Evolutionary conservation across 2,329 filamentous ascomycete genomes (phyloP).

Genomic region (Cladosporium austrohemisphaericum): DNA sequence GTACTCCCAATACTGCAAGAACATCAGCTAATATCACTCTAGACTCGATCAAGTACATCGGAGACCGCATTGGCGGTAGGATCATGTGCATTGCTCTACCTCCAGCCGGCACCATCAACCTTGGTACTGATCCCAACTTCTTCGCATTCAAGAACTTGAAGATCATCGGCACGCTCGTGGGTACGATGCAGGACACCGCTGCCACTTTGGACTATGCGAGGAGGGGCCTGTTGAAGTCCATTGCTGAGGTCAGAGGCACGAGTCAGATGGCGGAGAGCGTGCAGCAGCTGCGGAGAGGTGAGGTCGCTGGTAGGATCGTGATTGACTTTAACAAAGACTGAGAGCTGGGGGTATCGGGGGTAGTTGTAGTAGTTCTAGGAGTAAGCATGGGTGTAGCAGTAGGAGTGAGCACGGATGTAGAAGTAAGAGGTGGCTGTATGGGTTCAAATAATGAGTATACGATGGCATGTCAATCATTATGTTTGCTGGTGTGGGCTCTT

Average conservation of each 20-base stretch:
- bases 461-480: no score
- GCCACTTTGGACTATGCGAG: conserved; percentile 47
- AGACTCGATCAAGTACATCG: conserved; percentile 43
- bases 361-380: not conserved
- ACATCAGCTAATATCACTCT: conserved; percentile 30
- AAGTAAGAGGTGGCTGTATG: no score
- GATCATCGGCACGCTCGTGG: conserved; percentile 41
- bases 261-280: conserved; percentile 50
- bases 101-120: conserved; percentile 33
- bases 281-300: conserved; percentile 46
- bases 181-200: conserved; percentile 47
- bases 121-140: conserved; percentile 34
- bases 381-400: not conserved
- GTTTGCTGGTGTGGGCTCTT: no score
- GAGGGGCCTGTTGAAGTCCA: conserved; percentile 48
- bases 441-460: no score
- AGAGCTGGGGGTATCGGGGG: not conserved
- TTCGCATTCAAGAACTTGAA: conserved; percentile 35
- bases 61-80: conserved; percentile 46
- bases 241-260: conserved; percentile 48
- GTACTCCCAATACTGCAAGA: conserved; percentile 27
- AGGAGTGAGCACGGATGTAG: not conserved
- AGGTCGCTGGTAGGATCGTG: conserved; percentile 52
- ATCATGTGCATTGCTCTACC: conserved; percentile 49
- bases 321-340: conserved; percentile 49